Evolutionary conservation across 495 filamentous ascomycete species (phyloP).

Genomic region (Amniculicola lignicola): DNA sequence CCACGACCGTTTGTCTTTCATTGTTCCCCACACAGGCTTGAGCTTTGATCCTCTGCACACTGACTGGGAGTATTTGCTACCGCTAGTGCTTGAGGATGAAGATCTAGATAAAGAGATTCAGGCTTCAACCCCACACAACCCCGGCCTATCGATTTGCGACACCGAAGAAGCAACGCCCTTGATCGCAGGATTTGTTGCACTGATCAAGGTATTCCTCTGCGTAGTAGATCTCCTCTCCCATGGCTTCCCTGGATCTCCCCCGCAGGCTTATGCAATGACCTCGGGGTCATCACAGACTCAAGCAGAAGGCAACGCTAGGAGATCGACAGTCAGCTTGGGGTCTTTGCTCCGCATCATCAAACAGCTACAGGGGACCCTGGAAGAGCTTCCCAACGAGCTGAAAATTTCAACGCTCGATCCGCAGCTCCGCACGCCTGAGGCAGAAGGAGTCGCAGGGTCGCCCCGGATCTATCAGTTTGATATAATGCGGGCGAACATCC

Average conservation of each 20-base stretch:
- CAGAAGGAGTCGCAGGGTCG: background rate
- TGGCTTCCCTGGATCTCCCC: conserved; percentile 4
- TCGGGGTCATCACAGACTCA: background rate
- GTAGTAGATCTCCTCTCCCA: background rate
- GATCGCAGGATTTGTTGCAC: conserved; percentile 5
- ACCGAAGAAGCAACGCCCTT: background rate
- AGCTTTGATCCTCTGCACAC: conserved; percentile 7
- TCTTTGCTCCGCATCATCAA: conserved; percentile 2
- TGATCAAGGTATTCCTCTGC: conserved; percentile 5
- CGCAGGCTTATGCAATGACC: background rate
- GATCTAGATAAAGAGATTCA: background rate
- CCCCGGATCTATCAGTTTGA: background rate
- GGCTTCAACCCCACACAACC: background rate
- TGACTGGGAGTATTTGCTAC: conserved; percentile 2
- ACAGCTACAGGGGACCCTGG: background rate
- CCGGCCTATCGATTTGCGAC: background rate
- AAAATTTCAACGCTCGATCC: conserved; percentile 5
- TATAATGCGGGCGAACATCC: conserved; percentile 7
- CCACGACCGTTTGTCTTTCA: conserved; percentile 6
- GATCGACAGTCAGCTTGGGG: background rate
- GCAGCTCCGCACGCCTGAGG: background rate
- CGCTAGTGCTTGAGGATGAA: background rate
- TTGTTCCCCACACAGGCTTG: conserved; percentile 6
- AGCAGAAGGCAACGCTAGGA: background rate
- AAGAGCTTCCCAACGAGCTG: conserved; percentile 1